Conservation (phyloP, 345 rosid genomes). For the Carallia brachiata region DNA sequence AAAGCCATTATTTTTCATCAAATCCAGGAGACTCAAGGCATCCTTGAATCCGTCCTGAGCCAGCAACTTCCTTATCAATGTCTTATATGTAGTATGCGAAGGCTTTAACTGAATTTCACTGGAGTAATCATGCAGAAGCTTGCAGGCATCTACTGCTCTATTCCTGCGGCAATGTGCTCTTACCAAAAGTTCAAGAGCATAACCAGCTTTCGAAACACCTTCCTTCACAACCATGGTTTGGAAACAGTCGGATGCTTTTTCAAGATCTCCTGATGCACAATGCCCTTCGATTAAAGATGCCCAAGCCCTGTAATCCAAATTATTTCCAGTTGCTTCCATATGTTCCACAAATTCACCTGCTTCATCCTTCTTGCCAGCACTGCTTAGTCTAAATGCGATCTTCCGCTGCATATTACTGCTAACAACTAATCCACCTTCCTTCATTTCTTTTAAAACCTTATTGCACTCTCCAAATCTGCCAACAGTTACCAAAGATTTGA, state of each 20-base stretch:
- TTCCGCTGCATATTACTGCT: constrained; percentile 46
- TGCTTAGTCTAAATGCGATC: constrained; percentile 57
- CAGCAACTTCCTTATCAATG: constrained; percentile 57
- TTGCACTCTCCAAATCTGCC: constrained; percentile 55
- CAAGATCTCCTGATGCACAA: constrained; percentile 66
- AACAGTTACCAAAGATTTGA: constrained; percentile 63
- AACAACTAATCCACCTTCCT: constrained; percentile 49
- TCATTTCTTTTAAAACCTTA: constrained; percentile 65
- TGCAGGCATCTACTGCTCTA: constrained; percentile 62
- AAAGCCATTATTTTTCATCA: constrained; percentile 74
- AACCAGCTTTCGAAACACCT: constrained; percentile 40
- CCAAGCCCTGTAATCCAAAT: constrained; percentile 56
- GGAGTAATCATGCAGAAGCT: constrained; percentile 44
- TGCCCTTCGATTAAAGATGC: constrained; percentile 65
- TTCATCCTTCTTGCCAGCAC: constrained; percentile 54
- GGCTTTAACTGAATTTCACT: constrained; percentile 48
- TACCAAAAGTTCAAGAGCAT: constrained; percentile 62
- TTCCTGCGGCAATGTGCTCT: constrained; percentile 58
- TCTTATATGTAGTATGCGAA: constrained; percentile 55
- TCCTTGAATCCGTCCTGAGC: constrained; percentile 64
- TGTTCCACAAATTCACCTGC: constrained; percentile 42
- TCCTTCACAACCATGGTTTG: constrained; percentile 48
- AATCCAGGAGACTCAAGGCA: constrained; percentile 55
- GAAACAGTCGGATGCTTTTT: constrained; percentile 60
- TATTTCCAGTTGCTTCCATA: constrained; percentile 49